A percentile compares a stretch with the other conserved stretches of the same genome.
These are phyloP conservation scores for Lachnellula willkommii DNA, from an alignment of 2,329 filamentous ascomycete genomes.

Conservation along the genomic window DNA sequence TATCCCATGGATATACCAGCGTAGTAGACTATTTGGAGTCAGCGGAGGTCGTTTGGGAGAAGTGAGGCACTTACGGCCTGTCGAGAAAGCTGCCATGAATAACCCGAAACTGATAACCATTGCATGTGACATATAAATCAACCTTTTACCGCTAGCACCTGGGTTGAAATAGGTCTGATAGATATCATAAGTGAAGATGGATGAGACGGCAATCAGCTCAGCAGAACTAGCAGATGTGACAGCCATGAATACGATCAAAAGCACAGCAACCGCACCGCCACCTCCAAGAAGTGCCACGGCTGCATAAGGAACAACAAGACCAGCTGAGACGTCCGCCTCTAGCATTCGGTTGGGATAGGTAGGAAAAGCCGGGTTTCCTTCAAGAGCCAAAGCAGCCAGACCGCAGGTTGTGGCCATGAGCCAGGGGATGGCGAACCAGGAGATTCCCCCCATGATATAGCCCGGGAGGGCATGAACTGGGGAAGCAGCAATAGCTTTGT, in stretches of 20 bases:
- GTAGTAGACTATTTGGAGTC: slow-evolving; percentile 36
- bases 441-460: slow-evolving; percentile 74
- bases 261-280: slow-evolving; percentile 71
- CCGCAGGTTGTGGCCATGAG: slow-evolving; percentile 85
- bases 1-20: slow-evolving; percentile 78
- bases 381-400: slow-evolving; percentile 72
- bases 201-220: slow-evolving; percentile 81
- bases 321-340: slow-evolving; percentile 70
- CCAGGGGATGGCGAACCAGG: slow-evolving; percentile 93
- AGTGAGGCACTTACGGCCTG: slow-evolving; percentile 49
- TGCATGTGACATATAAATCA: slow-evolving; percentile 75
- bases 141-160: slow-evolving; percentile 62
- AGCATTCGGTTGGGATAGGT: slow-evolving; percentile 69
- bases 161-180: slow-evolving; percentile 87
- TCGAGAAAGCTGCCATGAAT: slow-evolving; percentile 72
- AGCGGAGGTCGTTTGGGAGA: slow-evolving; percentile 35
- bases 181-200: slow-evolving; percentile 82
- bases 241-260: slow-evolving; percentile 84
- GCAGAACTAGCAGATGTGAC: slow-evolving; percentile 80
- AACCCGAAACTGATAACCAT: slow-evolving; percentile 70
- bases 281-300: slow-evolving; percentile 78
- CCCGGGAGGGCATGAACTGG: slow-evolving; percentile 82
- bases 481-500: slow-evolving; percentile 86
- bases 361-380: slow-evolving; percentile 66
- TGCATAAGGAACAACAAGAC: slow-evolving; percentile 78